Evolutionary conservation across 2,329 filamentous ascomycete species (phyloP), one percentile per base, ranked within the genome.

Genomic region (Monosporascus cannonballus): DNA sequence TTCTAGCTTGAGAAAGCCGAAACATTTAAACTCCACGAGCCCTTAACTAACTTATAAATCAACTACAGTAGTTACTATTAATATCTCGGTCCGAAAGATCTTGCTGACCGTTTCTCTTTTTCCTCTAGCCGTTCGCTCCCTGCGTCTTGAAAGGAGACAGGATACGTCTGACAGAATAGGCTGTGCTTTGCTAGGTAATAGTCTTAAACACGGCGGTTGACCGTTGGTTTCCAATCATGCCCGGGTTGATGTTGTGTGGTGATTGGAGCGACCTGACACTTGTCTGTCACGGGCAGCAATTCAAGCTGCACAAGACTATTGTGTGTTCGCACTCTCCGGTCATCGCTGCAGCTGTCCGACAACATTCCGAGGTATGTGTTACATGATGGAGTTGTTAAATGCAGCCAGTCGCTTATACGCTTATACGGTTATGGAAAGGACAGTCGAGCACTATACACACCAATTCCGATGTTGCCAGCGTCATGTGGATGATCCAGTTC

Each of bases 331-430:
- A 61, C 25, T 66, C 63, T 6, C 36, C 56, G 0, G 57, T 64
- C 22, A 51, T 66, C 9, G 49, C 49, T 8, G 51, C 56, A 17
- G 59, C 57, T 17, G 49, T 61, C 41, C 56, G 58, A 49, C 52
- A 56, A 52, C 55, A 34, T 49, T 68, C 56, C 62, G 58, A 57
- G 64, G 65, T 57, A 65, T 46, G 27, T 64, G 30, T 3, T 18
- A 4, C 25, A 15, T 27, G 17, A 34, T 1, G n/a, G 6, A 47
- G 3, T 18, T 4, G 38, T 7, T 2, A 39, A 39, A n/a, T 24
- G 24, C 24, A 24, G 24, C 15, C 17, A 14, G 36, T 2, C 6
- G 17, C 38, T 17, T 39, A 15, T 8, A 14, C 4, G 24, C 4
- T 18, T 45, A 52, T 17, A 1, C 6, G 4, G 39, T 8, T 8